Conservation (phyloP, 2,329 filamentous ascomycete species). For the Westerdykella sp. region DNA sequence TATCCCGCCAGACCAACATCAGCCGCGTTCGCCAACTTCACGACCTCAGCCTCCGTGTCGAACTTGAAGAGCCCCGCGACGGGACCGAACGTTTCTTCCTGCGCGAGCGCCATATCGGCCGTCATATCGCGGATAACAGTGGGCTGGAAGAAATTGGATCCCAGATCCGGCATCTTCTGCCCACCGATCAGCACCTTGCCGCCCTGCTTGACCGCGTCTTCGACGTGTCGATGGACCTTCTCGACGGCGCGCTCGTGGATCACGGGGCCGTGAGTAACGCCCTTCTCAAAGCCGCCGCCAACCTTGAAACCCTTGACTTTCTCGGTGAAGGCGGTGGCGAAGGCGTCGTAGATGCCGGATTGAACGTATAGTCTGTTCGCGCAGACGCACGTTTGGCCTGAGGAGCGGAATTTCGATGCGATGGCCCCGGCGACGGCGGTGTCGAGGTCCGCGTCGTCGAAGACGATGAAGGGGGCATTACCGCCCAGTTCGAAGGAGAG, state of each 20-base stretch:
- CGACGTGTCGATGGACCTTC: slow-evolving; percentile 34
- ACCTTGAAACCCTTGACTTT: slow-evolving; percentile 71
- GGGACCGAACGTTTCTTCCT: slow-evolving; percentile 92
- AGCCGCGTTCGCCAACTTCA: slow-evolving; percentile 71
- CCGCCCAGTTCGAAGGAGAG: slow-evolving; percentile 87
- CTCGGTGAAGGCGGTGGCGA: slow-evolving; percentile 61
- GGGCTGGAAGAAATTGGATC: slow-evolving; percentile 80
- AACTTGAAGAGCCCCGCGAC: slow-evolving; percentile 88
- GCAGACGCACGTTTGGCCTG: slow-evolving; percentile 87
- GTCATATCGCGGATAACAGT: slow-evolving; percentile 87
- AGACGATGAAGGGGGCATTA: slow-evolving; percentile 94
- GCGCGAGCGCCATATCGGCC: slow-evolving; percentile 72
- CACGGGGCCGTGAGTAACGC: slow-evolving; percentile 71
- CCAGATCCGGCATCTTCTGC: slow-evolving; percentile 64
- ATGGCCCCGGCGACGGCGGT: slow-evolving; percentile 76
- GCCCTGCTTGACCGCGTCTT: slow-evolving; percentile 30
- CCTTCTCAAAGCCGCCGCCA: slow-evolving; percentile 64
- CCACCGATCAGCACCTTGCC: slow-evolving; percentile 46
- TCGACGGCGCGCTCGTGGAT: slow-evolving; percentile 70
- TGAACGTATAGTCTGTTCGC: slow-evolving; percentile 77
- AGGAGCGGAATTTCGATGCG: slow-evolving; percentile 84
- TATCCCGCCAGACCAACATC: slow-evolving; percentile 90
- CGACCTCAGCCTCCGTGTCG: slow-evolving; percentile 80
- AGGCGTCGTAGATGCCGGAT: slow-evolving; percentile 68
- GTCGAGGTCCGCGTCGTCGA: slow-evolving; percentile 89